Evolutionary conservation across 2,329 filamentous ascomycete species (phyloP).

Genomic region (Paradendryphiella salina): DNA sequence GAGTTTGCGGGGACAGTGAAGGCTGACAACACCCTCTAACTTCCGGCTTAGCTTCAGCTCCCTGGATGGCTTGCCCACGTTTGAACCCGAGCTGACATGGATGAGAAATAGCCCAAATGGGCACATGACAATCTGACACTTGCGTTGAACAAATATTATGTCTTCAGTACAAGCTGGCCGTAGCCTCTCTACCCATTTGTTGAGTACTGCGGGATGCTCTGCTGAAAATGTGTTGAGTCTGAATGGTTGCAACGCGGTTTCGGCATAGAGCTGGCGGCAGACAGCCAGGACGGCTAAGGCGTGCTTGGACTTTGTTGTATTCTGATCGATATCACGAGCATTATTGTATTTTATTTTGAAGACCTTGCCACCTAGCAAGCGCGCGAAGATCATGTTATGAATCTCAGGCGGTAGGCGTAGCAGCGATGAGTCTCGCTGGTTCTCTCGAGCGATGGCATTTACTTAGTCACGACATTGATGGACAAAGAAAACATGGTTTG

Average conservation of each 20-base stretch:
- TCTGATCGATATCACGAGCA: too few relatives aligned
- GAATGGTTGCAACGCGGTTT: conserved; percentile 3
- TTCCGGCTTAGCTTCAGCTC: too few relatives aligned
- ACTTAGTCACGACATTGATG: background rate
- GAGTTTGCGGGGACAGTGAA: too few relatives aligned
- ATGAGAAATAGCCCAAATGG: too few relatives aligned
- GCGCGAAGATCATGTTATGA: conserved; percentile 14
- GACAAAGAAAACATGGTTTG: background rate
- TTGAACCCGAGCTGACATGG: too few relatives aligned
- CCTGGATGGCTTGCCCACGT: too few relatives aligned
- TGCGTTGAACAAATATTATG: background rate
- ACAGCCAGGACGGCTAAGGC: background rate
- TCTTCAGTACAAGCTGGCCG: background rate
- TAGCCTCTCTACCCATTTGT: too few relatives aligned
- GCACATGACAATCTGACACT: too few relatives aligned
- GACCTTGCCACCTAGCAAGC: conserved; percentile 42
- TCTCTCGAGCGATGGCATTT: background rate
- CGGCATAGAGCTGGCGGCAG: conserved; percentile 16
- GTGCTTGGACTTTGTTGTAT: background rate
- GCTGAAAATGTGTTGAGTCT: background rate
- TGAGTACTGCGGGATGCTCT: background rate
- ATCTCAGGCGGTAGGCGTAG: conserved; percentile 12
- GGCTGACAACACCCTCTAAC: too few relatives aligned
- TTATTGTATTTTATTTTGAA: background rate
- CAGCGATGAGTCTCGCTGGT: conserved; percentile 8